phyloP scores from a whole-genome alignment of 164 flowering plant species.

The Houttuynia cordata region DNA sequence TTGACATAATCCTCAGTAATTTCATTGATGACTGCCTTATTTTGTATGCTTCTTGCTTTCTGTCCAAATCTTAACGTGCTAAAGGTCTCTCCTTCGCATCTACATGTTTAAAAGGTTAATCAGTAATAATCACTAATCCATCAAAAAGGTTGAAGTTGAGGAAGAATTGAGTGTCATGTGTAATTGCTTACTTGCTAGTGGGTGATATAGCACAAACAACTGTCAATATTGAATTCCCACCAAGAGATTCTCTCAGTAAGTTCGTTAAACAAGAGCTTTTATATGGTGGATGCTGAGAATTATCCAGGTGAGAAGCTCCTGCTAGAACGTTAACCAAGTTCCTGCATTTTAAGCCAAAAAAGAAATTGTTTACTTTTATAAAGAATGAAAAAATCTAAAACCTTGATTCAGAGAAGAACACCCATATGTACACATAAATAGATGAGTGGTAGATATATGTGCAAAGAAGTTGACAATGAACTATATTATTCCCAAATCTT shows the following conservation, averaged over 20 bases:
- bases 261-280: constrained; percentile 67
- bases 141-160: neutral
- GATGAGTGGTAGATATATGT: neutral
- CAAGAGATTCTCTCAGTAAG: constrained; percentile 71
- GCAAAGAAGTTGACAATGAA: too few species aligned
- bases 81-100: constrained; percentile 52
- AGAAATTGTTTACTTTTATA: too few species aligned
- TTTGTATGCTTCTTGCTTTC: constrained; percentile 43
- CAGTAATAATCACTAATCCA: neutral
- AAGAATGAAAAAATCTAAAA: too few species aligned
- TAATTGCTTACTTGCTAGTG: constrained; percentile 35
- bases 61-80: constrained; percentile 87
- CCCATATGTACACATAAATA: neutral
- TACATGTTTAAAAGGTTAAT: constrained; percentile 18
- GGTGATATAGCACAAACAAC: constrained; percentile 76
- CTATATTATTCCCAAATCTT: too few species aligned
- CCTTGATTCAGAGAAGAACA: neutral
- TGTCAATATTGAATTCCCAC: constrained; percentile 87
- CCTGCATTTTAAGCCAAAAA: constrained; percentile 26
- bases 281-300: constrained; percentile 32
- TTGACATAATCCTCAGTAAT: constrained; percentile 89
- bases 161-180: neutral
- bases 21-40: constrained; percentile 84
- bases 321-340: constrained; percentile 57
- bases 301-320: constrained; percentile 29